Percentiles rank a stretch among this genome's conserved stretches.
These are phyloP conservation scores for Aspergillus carbonarius DNA, from an alignment of 2,329 filamentous ascomycete species.

Conservation along the genomic window DNA sequence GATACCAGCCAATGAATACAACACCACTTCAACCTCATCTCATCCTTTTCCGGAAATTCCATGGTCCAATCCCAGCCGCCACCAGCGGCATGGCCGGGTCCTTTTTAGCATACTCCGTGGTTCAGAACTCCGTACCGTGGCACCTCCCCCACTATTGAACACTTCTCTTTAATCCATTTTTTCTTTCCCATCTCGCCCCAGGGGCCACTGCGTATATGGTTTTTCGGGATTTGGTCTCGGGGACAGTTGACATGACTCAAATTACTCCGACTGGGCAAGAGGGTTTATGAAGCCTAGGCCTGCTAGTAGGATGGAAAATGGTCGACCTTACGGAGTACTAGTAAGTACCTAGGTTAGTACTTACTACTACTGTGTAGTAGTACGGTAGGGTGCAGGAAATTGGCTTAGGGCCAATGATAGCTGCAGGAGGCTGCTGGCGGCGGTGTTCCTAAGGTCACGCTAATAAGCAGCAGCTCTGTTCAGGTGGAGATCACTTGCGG, in stretches of 20 bases:
- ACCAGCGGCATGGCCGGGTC: not conserved
- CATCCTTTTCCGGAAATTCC: constrained; percentile 12
- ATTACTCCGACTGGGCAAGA: not conserved
- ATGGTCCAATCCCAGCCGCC: not conserved
- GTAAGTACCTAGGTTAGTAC: not conserved
- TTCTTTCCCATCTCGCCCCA: not conserved
- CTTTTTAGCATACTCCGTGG: not conserved
- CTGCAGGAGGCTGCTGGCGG: not conserved
- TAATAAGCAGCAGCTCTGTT: not conserved
- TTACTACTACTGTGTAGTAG: not conserved
- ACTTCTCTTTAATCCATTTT: not conserved
- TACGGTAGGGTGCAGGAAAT: not conserved
- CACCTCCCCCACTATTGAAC: constrained; percentile 7
- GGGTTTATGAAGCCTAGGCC: too few relatives aligned
- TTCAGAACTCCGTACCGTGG: not conserved
- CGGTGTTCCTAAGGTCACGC: not conserved
- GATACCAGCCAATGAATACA: constrained; percentile 26
- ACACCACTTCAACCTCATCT: constrained; percentile 14
- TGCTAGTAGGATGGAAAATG: not conserved
- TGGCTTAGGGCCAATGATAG: not conserved
- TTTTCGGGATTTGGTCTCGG: not conserved
- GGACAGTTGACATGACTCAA: not conserved
- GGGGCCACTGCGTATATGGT: not conserved
- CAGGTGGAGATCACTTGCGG: not conserved
- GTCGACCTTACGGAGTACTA: not conserved